Evolutionary conservation across 2,329 filamentous ascomycete species (phyloP).

Genomic region (Penicillium sp.): DNA sequence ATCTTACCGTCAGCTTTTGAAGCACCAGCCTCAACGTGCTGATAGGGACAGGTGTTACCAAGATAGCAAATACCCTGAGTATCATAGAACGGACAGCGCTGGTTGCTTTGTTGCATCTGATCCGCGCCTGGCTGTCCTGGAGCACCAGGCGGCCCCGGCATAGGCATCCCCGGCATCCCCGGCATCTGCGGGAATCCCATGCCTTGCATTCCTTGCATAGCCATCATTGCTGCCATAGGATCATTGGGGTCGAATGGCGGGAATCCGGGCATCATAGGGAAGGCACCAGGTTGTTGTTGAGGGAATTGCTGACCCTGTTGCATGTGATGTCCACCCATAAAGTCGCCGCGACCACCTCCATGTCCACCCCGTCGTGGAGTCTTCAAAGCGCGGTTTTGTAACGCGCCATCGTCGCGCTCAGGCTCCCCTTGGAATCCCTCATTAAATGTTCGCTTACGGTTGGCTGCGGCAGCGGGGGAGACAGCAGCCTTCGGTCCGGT

Average conservation of each 20-base stretch:
- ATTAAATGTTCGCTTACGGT: slow-evolving; percentile 52
- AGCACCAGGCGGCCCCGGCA: slow-evolving; percentile 36
- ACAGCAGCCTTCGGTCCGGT: slow-evolving; percentile 24
- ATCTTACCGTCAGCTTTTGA: slow-evolving; percentile 37
- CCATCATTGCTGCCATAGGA: slow-evolving; percentile 53
- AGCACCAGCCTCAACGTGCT: slow-evolving; percentile 50
- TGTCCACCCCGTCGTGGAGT: slow-evolving; percentile 37
- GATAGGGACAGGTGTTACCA: slow-evolving; percentile 55
- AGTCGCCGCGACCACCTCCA: slow-evolving; percentile 45
- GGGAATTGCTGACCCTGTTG: slow-evolving; percentile 29
- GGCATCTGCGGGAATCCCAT: slow-evolving; percentile 52
- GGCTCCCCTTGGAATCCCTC: slow-evolving; percentile 49
- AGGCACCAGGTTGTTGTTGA: slow-evolving; percentile 28
- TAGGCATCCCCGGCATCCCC: slow-evolving; percentile 47
- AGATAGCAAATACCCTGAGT: slow-evolving; percentile 56
- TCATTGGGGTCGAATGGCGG: slow-evolving; percentile 54
- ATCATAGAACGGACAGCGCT: slow-evolving; percentile 56
- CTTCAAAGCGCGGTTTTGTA: slow-evolving; percentile 50
- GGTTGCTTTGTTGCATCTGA: slow-evolving; percentile 27
- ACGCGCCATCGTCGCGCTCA: slow-evolving; percentile 40
- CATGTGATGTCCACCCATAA: slow-evolving; percentile 31
- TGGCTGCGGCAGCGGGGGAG: slow-evolving; percentile 25
- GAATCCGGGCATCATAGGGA: slow-evolving; percentile 45
- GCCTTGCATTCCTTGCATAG: slow-evolving; percentile 52
- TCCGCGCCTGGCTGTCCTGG: slow-evolving; percentile 28